Evolutionary conservation across 75 land plant species (phyloP).

Genomic region (Sequoiadendron giganteum): DNA sequence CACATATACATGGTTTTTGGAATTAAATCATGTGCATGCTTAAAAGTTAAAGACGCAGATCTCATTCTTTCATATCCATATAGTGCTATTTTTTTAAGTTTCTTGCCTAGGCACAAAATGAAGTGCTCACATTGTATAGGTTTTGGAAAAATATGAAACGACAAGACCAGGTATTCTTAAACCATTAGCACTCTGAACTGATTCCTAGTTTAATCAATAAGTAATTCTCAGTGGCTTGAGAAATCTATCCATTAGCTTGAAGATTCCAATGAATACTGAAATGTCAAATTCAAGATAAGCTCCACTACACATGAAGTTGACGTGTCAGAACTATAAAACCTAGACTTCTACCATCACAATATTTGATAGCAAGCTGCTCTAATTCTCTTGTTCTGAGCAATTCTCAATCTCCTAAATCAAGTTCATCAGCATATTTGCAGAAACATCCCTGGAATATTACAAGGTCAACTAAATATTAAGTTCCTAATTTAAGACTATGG

Average conservation of each 20-base stretch:
- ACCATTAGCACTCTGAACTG: neutral
- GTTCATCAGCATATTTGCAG: neutral
- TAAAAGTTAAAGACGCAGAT: neutral
- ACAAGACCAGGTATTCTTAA: neutral
- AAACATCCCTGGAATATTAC: neutral
- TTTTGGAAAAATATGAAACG: neutral
- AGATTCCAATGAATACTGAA: neutral
- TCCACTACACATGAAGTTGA: neutral
- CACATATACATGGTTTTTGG: neutral
- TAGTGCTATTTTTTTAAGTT: neutral
- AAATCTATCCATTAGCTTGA: neutral
- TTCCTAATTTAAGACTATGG: neutral
- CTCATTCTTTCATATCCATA: neutral
- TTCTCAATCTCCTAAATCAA: neutral
- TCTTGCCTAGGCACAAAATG: neutral
- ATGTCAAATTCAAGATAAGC: neutral
- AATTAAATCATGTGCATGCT: neutral
- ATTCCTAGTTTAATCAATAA: neutral
- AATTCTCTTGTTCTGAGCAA: constrained; percentile 1
- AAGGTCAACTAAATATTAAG: neutral
- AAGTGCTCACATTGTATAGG: neutral
- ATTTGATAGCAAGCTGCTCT: neutral
- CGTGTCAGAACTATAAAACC: neutral
- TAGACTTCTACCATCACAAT: neutral
- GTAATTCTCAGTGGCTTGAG: neutral